Base-by-base conservation (phyloP, 768 basidiomycete species). In the Leucosporidium yakuticum region DNA sequence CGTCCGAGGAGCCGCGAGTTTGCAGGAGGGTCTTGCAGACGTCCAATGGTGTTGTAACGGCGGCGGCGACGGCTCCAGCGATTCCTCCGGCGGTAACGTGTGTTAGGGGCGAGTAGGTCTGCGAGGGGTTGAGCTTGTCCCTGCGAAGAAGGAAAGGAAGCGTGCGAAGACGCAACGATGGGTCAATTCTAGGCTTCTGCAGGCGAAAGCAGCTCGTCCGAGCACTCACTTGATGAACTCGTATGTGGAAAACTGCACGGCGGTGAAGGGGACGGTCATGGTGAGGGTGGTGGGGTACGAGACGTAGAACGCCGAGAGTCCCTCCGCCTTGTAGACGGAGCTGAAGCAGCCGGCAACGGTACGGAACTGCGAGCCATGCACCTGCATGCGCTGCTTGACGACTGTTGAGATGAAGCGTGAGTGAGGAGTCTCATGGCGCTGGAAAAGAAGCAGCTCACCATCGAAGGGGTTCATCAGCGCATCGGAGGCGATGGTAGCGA, bases 391-490 rank as follows among this genome's bases (percentile, higher is more conserved):
- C 82, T 99, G 96, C 81, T 99, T 99, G 82, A 99, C 91, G 75
- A 99, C 95, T 97, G 78, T 60, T 17, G 27, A 32, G 20, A 5
- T 39, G 54, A 23, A 31, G 7, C 48, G 2, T 25, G 1, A 49
- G n/a, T 5, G 6, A 20, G 9, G 23, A 60, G 34, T 4, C 39
- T 57, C 31, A 50, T 19, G 17, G 29, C 23, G 34, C 23, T n/a
- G 29, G 27, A 21, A 58, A 12, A 56, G 51, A 65, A 32, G 8
- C 29, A 15, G 79, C 86, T 77, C 78, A 96, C 95, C 95, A 80
- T 99, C 96, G 77, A 99, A 99, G 4, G 96, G 96, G 79, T 98
- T 99, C 96, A 99, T 99, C 63, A 98, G 82, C 4, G 96, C 96
- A 81, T 99, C 96, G 66, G 88, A 89, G 4, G 93, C 89, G 71